Evolutionary conservation across 352 stramenopile genomes (phyloP).

Genomic region (Thraustotheca clavata): DNA sequence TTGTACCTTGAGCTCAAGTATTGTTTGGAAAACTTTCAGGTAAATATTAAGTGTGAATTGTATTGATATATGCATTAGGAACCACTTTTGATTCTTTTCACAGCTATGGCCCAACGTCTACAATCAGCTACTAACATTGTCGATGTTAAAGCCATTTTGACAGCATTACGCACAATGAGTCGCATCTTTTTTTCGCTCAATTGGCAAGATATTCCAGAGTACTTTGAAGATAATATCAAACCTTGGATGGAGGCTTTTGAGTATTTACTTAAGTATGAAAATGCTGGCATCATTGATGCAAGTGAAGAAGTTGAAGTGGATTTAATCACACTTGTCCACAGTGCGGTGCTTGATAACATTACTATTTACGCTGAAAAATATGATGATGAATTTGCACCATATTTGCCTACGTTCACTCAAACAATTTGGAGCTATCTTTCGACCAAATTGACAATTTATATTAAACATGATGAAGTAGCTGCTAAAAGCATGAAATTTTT

Average conservation of each 20-base stretch:
- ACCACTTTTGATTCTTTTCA: slow-evolving; percentile 67
- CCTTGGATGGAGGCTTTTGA: slow-evolving; percentile 96
- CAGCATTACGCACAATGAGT: slow-evolving; percentile 85
- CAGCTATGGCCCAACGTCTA: slow-evolving; percentile 50
- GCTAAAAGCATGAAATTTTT: slow-evolving; percentile 97
- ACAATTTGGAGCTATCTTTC: slow-evolving; percentile 73
- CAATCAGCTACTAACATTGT: slow-evolving; percentile 30
- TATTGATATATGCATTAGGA: slow-evolving; percentile 27
- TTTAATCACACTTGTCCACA: slow-evolving; percentile 89
- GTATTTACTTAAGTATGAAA: slow-evolving; percentile 92
- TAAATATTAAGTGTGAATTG: slow-evolving; percentile 40
- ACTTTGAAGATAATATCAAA: slow-evolving; percentile 97
- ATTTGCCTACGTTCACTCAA: slow-evolving; percentile 91
- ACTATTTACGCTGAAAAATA: slow-evolving; percentile 98
- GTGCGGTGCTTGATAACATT: slow-evolving; percentile 96
- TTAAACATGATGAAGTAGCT: slow-evolving; percentile 94
- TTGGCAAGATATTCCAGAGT: slow-evolving; percentile 97
- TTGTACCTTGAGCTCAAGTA: slow-evolving; percentile 95
- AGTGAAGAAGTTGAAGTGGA: slow-evolving; percentile 89
- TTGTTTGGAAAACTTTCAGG: slow-evolving; percentile 90
- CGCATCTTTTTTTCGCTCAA: slow-evolving; percentile 99
- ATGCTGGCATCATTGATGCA: slow-evolving; percentile 83
- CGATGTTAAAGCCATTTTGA: slow-evolving; percentile 58
- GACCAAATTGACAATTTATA: slow-evolving; percentile 56
- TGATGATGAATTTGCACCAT: slow-evolving; percentile 97